These are phyloP conservation scores for Pogostemon cablin DNA, from an alignment of 257 asterid species.

Conservation along the genomic window DNA sequence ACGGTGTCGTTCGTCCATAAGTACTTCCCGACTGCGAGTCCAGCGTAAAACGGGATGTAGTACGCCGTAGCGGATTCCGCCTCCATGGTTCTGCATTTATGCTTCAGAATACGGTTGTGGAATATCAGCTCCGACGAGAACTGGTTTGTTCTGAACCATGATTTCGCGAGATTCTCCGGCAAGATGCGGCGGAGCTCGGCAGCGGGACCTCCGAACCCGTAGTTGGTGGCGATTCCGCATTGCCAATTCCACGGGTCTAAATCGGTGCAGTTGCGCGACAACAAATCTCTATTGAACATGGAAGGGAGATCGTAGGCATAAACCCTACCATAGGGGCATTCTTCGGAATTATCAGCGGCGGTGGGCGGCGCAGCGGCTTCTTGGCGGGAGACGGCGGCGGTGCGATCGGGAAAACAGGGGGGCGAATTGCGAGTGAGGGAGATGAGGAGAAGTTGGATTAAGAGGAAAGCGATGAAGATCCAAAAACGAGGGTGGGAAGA, in stretches of 20 bases:
- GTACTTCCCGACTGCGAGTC: constrained; percentile 61
- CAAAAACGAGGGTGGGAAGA: constrained; percentile 42
- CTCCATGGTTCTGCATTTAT: constrained; percentile 53
- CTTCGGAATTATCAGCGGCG: neutral
- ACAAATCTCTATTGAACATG: constrained; percentile 43
- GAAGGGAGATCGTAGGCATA: constrained; percentile 57
- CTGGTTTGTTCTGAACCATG: constrained; percentile 67
- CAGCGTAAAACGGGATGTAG: constrained; percentile 70
- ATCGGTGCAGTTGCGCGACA: constrained; percentile 46
- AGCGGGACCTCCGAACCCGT: constrained; percentile 58
- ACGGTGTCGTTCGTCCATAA: constrained; percentile 58
- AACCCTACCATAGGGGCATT: constrained; percentile 52
- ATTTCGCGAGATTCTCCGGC: constrained; percentile 42
- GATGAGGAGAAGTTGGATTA: constrained; percentile 38
- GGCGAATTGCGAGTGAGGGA: constrained; percentile 36
- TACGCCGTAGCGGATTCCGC: constrained; percentile 58
- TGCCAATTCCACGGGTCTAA: constrained; percentile 53
- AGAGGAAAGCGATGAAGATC: constrained; percentile 38
- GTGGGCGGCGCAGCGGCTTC: constrained; percentile 1
- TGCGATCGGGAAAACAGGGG: constrained; percentile 30
- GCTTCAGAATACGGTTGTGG: constrained; percentile 45
- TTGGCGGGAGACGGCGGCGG: constrained; percentile 24
- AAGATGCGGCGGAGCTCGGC: constrained; percentile 47
- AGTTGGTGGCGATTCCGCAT: constrained; percentile 49
- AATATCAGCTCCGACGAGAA: constrained; percentile 56